Evolutionary conservation across 805 yeast species (phyloP).

Genomic region (Lipomyces starkeyi): DNA sequence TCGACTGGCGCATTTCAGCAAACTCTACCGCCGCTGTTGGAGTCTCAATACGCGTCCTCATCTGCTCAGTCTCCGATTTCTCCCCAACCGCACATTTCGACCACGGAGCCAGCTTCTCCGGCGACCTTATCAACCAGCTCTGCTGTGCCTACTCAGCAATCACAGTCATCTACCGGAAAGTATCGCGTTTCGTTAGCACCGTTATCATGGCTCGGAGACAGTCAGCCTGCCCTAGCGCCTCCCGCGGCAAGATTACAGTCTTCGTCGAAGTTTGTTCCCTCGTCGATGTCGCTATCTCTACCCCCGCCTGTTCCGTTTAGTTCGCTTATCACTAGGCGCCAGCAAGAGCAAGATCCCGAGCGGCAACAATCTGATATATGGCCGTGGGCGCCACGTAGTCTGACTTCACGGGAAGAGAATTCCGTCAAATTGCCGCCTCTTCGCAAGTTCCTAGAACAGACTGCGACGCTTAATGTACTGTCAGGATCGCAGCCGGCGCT

Average conservation of each 20-base stretch:
- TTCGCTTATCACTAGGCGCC: slow-evolving; percentile 3
- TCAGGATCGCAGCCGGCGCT: background rate
- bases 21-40: background rate
- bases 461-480: background rate
- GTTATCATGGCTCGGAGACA: background rate
- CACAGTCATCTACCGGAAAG: background rate
- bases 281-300: slow-evolving; percentile 4
- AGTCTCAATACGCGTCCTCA: background rate
- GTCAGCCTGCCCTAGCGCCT: background rate
- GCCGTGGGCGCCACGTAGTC: slow-evolving; percentile 26
- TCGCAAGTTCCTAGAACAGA: slow-evolving; percentile 16
- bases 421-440: slow-evolving; percentile 23
- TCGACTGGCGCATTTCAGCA: background rate
- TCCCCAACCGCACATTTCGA: background rate
- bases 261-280: background rate
- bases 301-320: slow-evolving; percentile 13
- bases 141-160: background rate
- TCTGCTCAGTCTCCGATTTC: slow-evolving; percentile 2
- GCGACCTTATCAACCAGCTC: background rate
- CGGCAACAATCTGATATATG: slow-evolving; percentile 19
- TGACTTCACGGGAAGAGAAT: slow-evolving; percentile 11
- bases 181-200: background rate
- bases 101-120: background rate
- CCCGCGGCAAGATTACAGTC: background rate
- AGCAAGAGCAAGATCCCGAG: slow-evolving; percentile 9